Conservation (phyloP, 2,329 filamentous ascomycete genomes). For the Botrytis porri region DNA sequence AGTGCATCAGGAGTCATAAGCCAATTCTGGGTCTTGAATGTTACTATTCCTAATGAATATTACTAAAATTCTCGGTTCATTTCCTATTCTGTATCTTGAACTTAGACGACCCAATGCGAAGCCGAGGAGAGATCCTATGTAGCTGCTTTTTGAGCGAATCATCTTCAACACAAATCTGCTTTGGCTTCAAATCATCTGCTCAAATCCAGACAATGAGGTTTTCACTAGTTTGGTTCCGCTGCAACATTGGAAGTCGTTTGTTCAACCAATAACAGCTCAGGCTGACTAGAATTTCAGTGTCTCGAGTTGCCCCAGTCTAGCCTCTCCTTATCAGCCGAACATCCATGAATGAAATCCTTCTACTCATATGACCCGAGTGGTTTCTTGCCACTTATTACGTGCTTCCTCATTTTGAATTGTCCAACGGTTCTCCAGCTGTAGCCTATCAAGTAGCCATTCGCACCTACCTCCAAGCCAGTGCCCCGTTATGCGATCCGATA, state of each 20-base stretch:
- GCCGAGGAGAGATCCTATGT: neutral
- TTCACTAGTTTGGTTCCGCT: neutral
- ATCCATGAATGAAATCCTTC: neutral
- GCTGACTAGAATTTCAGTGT: neutral
- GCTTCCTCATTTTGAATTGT: neutral
- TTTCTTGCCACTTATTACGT: conserved; percentile 7
- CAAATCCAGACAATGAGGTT: neutral
- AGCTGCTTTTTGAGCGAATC: neutral
- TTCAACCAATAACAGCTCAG: neutral
- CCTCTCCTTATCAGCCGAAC: neutral
- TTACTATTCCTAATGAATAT: neutral
- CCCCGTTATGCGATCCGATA: neutral
- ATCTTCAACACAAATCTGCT: neutral
- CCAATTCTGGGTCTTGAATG: neutral
- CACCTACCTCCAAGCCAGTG: neutral
- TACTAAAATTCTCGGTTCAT: neutral
- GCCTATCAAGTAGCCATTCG: neutral
- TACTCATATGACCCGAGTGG: neutral
- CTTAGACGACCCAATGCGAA: neutral
- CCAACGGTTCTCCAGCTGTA: neutral
- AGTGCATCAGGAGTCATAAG: neutral
- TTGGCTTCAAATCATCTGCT: neutral
- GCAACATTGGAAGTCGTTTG: neutral
- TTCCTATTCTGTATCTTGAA: conserved; percentile 6
- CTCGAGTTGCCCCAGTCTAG: neutral